Conservation (phyloP, 257 asterid species). For the Knoxia roxburghii region DNA sequence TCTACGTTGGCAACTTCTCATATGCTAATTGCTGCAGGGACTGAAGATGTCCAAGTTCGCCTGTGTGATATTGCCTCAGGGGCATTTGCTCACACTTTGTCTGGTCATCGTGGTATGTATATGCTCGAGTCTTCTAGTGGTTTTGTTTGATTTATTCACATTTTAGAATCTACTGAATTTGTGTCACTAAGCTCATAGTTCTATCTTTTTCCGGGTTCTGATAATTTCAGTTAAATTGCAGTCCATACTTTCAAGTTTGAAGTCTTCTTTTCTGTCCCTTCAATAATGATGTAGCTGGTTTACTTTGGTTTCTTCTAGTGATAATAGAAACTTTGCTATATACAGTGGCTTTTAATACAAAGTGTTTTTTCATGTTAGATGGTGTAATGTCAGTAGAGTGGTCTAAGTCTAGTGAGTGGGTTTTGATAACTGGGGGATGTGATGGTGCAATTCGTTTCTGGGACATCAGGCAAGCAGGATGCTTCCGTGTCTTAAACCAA, state of each 20-base stretch:
- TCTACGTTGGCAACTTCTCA: slow-evolving; percentile 82
- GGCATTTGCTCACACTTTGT: slow-evolving; percentile 93
- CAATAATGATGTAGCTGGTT: background rate
- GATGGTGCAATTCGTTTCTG: slow-evolving; percentile 99
- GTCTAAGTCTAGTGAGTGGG: slow-evolving; percentile 97
- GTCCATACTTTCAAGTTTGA: background rate
- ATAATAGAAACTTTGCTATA: background rate
- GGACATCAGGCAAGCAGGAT: slow-evolving; percentile 99
- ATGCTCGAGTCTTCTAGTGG: no score
- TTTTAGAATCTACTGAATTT: background rate
- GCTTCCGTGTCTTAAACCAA: slow-evolving; percentile 88
- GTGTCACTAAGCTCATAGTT: background rate
- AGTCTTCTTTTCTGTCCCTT: background rate
- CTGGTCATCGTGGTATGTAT: slow-evolving; percentile 96
- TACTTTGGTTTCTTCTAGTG: background rate
- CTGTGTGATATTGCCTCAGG: slow-evolving; percentile 96
- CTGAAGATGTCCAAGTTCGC: slow-evolving; percentile 99
- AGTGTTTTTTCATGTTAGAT: slow-evolving; percentile 44
- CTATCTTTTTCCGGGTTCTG: background rate
- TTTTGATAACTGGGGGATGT: slow-evolving; percentile 92
- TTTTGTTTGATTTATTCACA: background rate
- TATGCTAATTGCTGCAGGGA: slow-evolving; percentile 93
- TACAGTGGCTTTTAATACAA: slow-evolving; percentile 10
- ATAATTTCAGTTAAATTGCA: background rate
- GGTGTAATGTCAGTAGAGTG: slow-evolving; percentile 97